These are phyloP conservation scores for Volvox carteri DNA, from an alignment of 163 green algal species.

Conservation along the genomic window DNA sequence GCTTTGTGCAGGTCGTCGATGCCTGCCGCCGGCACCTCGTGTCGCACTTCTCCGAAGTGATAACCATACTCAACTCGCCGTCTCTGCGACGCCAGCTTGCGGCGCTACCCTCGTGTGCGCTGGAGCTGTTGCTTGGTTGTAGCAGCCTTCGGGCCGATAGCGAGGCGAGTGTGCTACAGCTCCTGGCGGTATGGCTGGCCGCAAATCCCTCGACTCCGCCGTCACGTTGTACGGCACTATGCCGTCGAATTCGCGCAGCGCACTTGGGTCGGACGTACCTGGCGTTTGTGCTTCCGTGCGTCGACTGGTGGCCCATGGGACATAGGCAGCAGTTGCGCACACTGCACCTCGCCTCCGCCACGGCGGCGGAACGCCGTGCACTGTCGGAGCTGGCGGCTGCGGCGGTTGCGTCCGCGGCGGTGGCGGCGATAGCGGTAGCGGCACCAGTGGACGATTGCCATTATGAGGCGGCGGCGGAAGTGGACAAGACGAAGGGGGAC, in stretches of 20 bases:
- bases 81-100: neutral
- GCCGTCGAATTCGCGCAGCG: neutral
- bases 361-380: neutral
- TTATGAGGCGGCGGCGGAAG: neutral
- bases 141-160: neutral
- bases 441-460: no score
- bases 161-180: conserved; percentile 13
- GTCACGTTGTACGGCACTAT: neutral
- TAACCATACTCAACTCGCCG: conserved; percentile 2
- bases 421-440: no score
- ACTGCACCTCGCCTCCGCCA: neutral
- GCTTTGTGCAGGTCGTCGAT: neutral
- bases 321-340: neutral
- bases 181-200: conserved; percentile 23
- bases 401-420: neutral
- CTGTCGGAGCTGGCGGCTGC: conserved; percentile 20
- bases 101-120: neutral
- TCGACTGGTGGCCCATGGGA: conserved; percentile 23
- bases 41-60: conserved; percentile 3
- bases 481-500: neutral
- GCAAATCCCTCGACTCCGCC: neutral
- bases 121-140: conserved; percentile 14
- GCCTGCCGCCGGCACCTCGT: neutral
- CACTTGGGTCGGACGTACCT: conserved; percentile 23
- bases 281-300: neutral